Conservation (phyloP, 352 stramenopile species). For the Pythium periplocum region DNA sequence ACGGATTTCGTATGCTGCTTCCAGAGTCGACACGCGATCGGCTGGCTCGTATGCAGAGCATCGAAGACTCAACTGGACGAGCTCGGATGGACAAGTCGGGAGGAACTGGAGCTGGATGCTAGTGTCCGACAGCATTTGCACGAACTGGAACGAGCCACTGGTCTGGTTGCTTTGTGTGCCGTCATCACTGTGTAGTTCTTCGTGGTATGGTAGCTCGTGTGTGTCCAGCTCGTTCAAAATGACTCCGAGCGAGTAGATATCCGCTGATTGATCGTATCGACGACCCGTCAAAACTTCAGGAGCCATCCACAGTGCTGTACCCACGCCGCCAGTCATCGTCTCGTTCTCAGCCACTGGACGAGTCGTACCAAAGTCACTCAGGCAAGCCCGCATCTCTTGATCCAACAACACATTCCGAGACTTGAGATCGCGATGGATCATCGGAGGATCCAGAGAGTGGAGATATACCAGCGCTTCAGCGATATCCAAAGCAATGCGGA, state of each 20-base stretch:
- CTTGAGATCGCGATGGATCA: conserved; percentile 87
- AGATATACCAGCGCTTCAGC: conserved; percentile 75
- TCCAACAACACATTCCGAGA: conserved; percentile 80
- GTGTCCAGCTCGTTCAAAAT: conserved; percentile 70
- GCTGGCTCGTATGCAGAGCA: no score
- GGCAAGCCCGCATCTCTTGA: conserved; percentile 22
- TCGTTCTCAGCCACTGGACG: conserved; percentile 50
- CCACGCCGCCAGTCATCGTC: conserved; percentile 41
- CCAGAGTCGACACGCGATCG: no score
- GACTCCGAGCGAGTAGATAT: conserved; percentile 76
- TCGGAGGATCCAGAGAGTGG: conserved; percentile 64
- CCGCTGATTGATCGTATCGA: conserved; percentile 64
- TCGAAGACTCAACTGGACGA: no score
- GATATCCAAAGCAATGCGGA: conserved; percentile 48
- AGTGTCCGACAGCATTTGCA: no score
- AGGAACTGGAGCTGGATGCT: no score
- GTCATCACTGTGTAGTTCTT: conserved; percentile 6
- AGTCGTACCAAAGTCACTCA: conserved; percentile 45
- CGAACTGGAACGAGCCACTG: no score
- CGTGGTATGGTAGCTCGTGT: conserved; percentile 61
- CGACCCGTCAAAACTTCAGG: conserved; percentile 57
- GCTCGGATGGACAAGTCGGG: no score
- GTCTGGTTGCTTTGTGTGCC: no score
- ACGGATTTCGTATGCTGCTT: no score
- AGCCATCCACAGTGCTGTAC: conserved; percentile 60